Conservation (phyloP, 257 asterid genomes). For the Ilex asprella region DNA sequence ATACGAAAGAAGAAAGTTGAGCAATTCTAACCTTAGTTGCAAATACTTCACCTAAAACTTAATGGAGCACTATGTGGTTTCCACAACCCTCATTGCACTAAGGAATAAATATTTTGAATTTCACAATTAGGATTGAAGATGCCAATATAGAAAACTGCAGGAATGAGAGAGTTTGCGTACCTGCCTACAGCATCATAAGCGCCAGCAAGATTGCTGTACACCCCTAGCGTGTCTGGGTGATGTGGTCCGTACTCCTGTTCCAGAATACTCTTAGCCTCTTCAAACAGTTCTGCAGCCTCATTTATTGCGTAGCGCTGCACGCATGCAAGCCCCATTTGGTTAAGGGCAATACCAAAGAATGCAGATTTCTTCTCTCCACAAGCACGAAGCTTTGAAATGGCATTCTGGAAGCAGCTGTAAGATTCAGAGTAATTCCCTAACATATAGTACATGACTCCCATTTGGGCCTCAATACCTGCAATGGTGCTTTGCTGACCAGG, state of each 20-base stretch:
- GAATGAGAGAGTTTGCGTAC: slow-evolving; percentile 24
- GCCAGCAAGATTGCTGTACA: slow-evolving; percentile 91
- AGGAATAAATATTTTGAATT: too few relatives aligned
- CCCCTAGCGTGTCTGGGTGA: slow-evolving; percentile 94
- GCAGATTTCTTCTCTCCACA: slow-evolving; percentile 89
- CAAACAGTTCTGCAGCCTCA: slow-evolving; percentile 77
- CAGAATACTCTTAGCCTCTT: slow-evolving; percentile 75
- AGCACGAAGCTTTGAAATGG: slow-evolving; percentile 71
- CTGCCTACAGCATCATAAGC: slow-evolving; percentile 95
- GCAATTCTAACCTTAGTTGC: too few relatives aligned
- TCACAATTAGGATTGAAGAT: too few relatives aligned
- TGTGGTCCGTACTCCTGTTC: slow-evolving; percentile 90
- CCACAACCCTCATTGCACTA: too few relatives aligned
- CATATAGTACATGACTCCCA: slow-evolving; percentile 86
- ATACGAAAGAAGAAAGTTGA: too few relatives aligned
- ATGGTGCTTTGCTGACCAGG: slow-evolving; percentile 86
- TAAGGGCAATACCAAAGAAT: slow-evolving; percentile 84
- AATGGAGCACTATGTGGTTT: too few relatives aligned
- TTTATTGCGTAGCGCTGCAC: slow-evolving; percentile 76
- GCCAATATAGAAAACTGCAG: too few relatives aligned
- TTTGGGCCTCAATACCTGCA: slow-evolving; percentile 92
- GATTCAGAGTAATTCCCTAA: slow-evolving; percentile 72
- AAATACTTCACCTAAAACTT: too few relatives aligned
- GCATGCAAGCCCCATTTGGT: slow-evolving; percentile 91
- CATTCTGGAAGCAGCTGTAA: slow-evolving; percentile 46